phyloP scores from a whole-genome alignment of 495 filamentous ascomycete species.

The Penicillium herquei region DNA sequence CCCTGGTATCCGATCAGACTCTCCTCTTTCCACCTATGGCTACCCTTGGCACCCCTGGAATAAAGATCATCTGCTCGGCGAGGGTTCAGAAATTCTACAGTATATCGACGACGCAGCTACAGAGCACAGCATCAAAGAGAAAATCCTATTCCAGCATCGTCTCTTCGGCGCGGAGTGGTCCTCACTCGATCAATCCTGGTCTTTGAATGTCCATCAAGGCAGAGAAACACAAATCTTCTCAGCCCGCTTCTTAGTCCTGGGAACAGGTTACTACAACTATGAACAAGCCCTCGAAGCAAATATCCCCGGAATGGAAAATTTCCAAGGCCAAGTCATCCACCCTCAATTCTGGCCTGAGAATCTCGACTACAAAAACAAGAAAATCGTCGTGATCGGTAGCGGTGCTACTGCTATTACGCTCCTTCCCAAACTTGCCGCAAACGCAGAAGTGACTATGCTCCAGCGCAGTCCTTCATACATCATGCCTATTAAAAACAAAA shows the following conservation, averaged over 20 bases:
- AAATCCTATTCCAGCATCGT: constrained; percentile 60
- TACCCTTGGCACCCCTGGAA: constrained; percentile 69
- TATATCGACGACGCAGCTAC: constrained; percentile 61
- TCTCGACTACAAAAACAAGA: constrained; percentile 49
- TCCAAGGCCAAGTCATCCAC: constrained; percentile 47
- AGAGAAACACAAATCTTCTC: constrained; percentile 40
- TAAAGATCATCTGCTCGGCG: constrained; percentile 55
- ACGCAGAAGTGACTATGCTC: constrained; percentile 52
- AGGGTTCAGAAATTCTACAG: constrained; percentile 55
- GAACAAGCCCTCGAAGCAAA: constrained; percentile 49
- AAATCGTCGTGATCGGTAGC: constrained; percentile 55
- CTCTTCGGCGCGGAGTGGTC: constrained; percentile 59
- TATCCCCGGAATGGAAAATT: constrained; percentile 43
- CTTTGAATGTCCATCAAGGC: constrained; percentile 15
- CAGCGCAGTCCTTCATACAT: constrained; percentile 62
- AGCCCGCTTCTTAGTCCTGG: constrained; percentile 57
- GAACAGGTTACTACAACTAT: constrained; percentile 68
- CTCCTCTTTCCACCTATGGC: constrained; percentile 64
- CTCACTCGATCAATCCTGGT: constrained; percentile 57
- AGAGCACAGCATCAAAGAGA: constrained; percentile 57
- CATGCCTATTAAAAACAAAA: constrained; percentile 47
- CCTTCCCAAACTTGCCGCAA: constrained; percentile 42
- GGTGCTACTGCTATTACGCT: constrained; percentile 57
- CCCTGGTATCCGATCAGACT: constrained; percentile 67
- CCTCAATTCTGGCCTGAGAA: constrained; percentile 54